Conservation (phyloP, 306 rosid species). For the Cercis canadensis region DNA sequence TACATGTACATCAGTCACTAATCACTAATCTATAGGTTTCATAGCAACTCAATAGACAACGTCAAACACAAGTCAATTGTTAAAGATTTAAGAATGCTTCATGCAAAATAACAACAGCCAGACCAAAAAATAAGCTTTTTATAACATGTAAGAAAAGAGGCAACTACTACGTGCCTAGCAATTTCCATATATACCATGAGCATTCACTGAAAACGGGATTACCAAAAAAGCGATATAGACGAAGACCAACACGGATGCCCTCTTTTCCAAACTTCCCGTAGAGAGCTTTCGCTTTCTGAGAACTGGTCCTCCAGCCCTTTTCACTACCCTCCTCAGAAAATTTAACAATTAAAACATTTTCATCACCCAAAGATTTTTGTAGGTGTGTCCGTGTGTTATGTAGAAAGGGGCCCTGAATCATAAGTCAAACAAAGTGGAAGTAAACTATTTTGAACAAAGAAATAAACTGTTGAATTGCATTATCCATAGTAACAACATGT, state of each 20-base stretch:
- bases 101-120: background rate
- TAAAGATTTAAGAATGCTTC: constrained; percentile 14
- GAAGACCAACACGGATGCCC: constrained; percentile 74
- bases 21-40: background rate
- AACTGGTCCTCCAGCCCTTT: background rate
- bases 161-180: background rate
- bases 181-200: background rate
- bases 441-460: background rate
- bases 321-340: constrained; percentile 45
- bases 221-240: constrained; percentile 73
- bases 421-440: constrained; percentile 25
- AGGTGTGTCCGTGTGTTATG: constrained; percentile 56
- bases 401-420: constrained; percentile 70
- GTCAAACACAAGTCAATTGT: background rate
- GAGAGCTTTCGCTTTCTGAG: constrained; percentile 20
- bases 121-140: background rate
- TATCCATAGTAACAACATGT: background rate
- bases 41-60: constrained; percentile 21
- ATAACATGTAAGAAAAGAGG: background rate
- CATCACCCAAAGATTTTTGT: constrained; percentile 78
- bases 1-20: background rate
- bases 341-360: constrained; percentile 66
- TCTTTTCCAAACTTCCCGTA: constrained; percentile 61
- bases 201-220: constrained; percentile 22
- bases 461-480: constrained; percentile 1